A percentile compares a stretch with the other conserved stretches of the same genome.
These are phyloP conservation scores for Leishmania arabica DNA, from an alignment of 208 protist species.

Conservation along the genomic window DNA sequence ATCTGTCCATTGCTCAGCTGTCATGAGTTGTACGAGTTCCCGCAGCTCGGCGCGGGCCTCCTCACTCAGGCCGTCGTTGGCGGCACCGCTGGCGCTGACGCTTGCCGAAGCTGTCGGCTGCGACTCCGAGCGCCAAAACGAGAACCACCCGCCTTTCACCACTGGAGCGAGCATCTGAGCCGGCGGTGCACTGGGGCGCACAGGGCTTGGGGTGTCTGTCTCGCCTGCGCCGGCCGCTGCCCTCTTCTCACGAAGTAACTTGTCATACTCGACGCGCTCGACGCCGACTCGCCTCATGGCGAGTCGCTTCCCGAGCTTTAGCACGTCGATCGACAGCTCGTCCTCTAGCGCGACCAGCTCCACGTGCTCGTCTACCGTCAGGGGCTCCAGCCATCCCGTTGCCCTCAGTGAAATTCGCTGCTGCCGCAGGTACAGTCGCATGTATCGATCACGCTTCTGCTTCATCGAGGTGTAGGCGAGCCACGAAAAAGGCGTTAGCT, in stretches of 20 bases:
- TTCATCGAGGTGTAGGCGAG: constrained; percentile 42
- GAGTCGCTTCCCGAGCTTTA: constrained; percentile 55
- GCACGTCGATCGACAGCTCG: constrained; percentile 55
- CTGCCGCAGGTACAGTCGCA: constrained; percentile 43
- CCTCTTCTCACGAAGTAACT: constrained; percentile 22
- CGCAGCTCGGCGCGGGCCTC: constrained; percentile 51
- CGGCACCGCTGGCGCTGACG: not conserved
- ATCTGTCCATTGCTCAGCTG: constrained; percentile 54
- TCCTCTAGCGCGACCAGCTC: constrained; percentile 47
- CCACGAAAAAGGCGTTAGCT: constrained; percentile 47
- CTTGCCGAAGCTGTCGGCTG: constrained; percentile 4
- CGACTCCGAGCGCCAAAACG: constrained; percentile 21
- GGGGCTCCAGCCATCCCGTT: constrained; percentile 42
- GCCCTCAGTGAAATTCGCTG: constrained; percentile 28
- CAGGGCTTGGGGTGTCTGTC: not conserved
- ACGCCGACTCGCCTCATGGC: constrained; percentile 40
- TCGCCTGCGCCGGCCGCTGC: not conserved
- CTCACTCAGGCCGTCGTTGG: constrained; percentile 21
- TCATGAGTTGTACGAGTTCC: constrained; percentile 59
- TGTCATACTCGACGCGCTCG: constrained; percentile 43
- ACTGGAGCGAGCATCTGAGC: not conserved
- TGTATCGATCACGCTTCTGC: constrained; percentile 49
- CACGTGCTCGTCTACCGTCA: constrained; percentile 35
- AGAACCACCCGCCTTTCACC: constrained; percentile 20
- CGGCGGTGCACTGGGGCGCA: not conserved